These are phyloP conservation scores for Tetrastigma voinierianum DNA, from an alignment of 164 flowering plant species.

Conservation along the genomic window DNA sequence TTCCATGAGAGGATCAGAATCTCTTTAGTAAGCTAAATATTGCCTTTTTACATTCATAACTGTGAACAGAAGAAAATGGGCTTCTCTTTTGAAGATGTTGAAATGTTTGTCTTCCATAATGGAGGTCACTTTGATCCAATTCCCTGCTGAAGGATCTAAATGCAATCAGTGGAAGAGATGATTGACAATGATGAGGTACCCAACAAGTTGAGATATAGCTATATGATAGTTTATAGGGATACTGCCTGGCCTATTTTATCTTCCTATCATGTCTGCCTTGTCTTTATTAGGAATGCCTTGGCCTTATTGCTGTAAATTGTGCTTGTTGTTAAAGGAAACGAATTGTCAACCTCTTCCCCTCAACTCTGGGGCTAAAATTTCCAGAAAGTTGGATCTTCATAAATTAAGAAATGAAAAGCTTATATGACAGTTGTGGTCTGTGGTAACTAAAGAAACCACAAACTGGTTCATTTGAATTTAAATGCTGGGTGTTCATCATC, in stretches of 20 bases:
- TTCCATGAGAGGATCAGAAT: too few relatives aligned
- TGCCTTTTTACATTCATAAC: too few relatives aligned
- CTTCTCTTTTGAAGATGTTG: conserved; percentile 24
- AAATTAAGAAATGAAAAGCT: conserved; percentile 19
- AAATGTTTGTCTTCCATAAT: conserved; percentile 27
- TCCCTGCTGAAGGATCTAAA: conserved; percentile 12
- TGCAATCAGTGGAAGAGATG: conserved; percentile 30
- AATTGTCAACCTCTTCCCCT: conserved; percentile 10
- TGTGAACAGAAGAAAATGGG: conserved; percentile 18
- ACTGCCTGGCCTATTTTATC: neutral
- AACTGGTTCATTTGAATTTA: conserved; percentile 30
- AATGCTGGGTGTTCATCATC: conserved; percentile 28
- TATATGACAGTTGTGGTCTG: too few relatives aligned
- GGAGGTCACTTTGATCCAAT: conserved; percentile 15
- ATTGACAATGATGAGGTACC: conserved; percentile 40
- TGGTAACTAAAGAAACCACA: conserved; percentile 36
- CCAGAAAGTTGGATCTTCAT: conserved; percentile 9
- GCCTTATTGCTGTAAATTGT: neutral
- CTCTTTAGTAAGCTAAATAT: too few relatives aligned
- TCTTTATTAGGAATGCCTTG: neutral
- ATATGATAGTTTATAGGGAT: too few relatives aligned
- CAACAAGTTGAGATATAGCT: neutral
- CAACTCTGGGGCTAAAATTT: conserved; percentile 10
- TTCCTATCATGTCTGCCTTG: neutral
- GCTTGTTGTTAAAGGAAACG: conserved; percentile 10